These are phyloP conservation scores for Parathielavia hyrcaniae DNA, from an alignment of 495 filamentous ascomycete species.

Conservation along the genomic window DNA sequence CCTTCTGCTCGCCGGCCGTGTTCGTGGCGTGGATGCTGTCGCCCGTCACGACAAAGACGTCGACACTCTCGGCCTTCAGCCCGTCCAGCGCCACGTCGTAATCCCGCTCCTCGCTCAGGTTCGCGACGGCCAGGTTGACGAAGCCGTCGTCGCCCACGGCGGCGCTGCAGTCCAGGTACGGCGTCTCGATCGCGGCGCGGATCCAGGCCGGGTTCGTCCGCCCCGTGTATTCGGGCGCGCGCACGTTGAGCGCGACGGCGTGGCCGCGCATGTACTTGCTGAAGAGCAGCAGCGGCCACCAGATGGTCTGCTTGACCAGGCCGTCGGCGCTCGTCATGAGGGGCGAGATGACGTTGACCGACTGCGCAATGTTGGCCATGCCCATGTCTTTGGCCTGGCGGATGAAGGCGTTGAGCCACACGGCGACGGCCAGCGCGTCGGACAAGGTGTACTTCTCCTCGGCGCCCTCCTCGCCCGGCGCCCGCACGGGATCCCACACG, in stretches of 20 bases:
- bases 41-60: constrained; percentile 57
- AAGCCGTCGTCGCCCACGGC: constrained; percentile 54
- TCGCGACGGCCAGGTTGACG: constrained; percentile 61
- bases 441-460: constrained; percentile 70
- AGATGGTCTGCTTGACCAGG: constrained; percentile 65
- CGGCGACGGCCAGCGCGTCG: constrained; percentile 65
- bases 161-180: constrained; percentile 67
- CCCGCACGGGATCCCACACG: constrained; percentile 71
- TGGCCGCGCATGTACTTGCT: constrained; percentile 68
- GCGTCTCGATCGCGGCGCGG: constrained; percentile 53
- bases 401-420: constrained; percentile 75
- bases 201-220: constrained; percentile 61
- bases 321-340: constrained; percentile 62
- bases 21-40: constrained; percentile 51
- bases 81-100: constrained; percentile 54
- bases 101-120: constrained; percentile 54
- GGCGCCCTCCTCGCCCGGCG: constrained; percentile 60
- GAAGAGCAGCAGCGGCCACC: constrained; percentile 70
- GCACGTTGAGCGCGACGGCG: constrained; percentile 57
- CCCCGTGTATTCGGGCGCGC: constrained; percentile 54
- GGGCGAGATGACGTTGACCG: constrained; percentile 70
- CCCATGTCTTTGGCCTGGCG: constrained; percentile 63
- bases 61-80: constrained; percentile 35
- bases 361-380: constrained; percentile 79
- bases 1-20: constrained; percentile 54